Percentiles rank a stretch among this genome's conserved stretches.
Evolutionary conservation across 345 rosid species (phyloP).

Genomic region (Brassica cretica): DNA sequence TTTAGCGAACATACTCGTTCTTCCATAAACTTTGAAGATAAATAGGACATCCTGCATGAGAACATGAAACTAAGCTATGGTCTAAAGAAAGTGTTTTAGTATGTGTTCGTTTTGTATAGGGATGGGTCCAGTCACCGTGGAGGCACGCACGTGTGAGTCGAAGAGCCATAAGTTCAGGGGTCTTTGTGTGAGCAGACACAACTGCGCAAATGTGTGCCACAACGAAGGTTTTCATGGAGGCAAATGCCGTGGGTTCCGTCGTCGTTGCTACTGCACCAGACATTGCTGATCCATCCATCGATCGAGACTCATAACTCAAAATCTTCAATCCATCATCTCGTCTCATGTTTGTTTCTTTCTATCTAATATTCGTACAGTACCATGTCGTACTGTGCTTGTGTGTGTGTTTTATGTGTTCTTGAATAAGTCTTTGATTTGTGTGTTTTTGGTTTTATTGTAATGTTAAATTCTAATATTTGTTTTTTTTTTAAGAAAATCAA

Average conservation of each 20-base stretch:
- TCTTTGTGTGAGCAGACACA: constrained; percentile 31
- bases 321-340: neutral
- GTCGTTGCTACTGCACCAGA: constrained; percentile 56
- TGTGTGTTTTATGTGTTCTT: constrained; percentile 21
- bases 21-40: neutral
- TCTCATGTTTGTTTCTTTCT: constrained; percentile 6
- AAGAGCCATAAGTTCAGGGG: constrained; percentile 53
- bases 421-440: constrained; percentile 28
- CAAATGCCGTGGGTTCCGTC: constrained; percentile 49
- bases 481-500: neutral
- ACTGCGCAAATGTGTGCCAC: constrained; percentile 48
- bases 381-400: constrained; percentile 20
- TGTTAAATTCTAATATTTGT: neutral
- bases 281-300: constrained; percentile 37
- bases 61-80: neutral
- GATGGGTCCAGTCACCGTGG: constrained; percentile 38
- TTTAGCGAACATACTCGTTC: neutral
- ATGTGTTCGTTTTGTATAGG: constrained; percentile 5
- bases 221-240: constrained; percentile 52
- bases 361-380: constrained; percentile 3
- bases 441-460: constrained; percentile 14
- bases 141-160: constrained; percentile 48
- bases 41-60: neutral
- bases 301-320: constrained; percentile 4
- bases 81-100: neutral